Evolutionary conservation across 441 rosid species (phyloP).

Genomic region (Omphalea diandra): DNA sequence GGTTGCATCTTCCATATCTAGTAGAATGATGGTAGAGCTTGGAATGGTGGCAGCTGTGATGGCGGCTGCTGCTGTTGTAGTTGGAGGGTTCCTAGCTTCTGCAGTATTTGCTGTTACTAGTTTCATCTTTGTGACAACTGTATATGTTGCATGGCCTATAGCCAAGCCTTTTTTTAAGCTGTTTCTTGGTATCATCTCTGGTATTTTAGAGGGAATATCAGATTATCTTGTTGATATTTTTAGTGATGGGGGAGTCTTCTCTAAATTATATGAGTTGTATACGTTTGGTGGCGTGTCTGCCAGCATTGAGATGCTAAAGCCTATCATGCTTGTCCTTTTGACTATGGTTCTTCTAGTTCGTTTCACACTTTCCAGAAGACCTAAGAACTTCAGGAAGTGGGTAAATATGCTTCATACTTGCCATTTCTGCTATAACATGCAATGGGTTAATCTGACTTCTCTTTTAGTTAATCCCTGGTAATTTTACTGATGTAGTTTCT

Average conservation of each 20-base stretch:
- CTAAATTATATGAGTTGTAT: constrained; percentile 62
- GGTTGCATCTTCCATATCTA: constrained; percentile 91
- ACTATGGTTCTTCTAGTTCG: constrained; percentile 88
- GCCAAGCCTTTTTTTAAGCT: constrained; percentile 67
- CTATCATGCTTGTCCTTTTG: constrained; percentile 66
- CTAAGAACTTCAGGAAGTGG: constrained; percentile 98
- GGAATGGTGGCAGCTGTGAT: constrained; percentile 88
- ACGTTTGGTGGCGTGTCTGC: constrained; percentile 79
- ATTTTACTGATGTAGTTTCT: constrained; percentile 17
- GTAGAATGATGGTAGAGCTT: constrained; percentile 93
- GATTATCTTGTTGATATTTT: constrained; percentile 62
- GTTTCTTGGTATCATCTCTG: constrained; percentile 46
- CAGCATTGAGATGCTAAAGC: constrained; percentile 75
- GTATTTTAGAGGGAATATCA: constrained; percentile 59
- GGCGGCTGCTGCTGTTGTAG: constrained; percentile 82
- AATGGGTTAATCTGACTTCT: constrained; percentile 9
- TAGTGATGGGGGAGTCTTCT: constrained; percentile 63
- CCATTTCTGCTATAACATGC: constrained; percentile 12
- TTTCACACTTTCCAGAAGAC: constrained; percentile 87
- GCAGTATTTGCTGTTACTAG: constrained; percentile 89
- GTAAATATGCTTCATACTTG: constrained; percentile 40
- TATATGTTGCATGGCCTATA: constrained; percentile 85
- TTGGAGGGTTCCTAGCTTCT: constrained; percentile 89
- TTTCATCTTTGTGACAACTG: constrained; percentile 60
- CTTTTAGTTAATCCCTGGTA: constrained; percentile 9